Evolutionary conservation across 2,329 filamentous ascomycete genomes (phyloP).

Genomic region (Exophiala sp.): DNA sequence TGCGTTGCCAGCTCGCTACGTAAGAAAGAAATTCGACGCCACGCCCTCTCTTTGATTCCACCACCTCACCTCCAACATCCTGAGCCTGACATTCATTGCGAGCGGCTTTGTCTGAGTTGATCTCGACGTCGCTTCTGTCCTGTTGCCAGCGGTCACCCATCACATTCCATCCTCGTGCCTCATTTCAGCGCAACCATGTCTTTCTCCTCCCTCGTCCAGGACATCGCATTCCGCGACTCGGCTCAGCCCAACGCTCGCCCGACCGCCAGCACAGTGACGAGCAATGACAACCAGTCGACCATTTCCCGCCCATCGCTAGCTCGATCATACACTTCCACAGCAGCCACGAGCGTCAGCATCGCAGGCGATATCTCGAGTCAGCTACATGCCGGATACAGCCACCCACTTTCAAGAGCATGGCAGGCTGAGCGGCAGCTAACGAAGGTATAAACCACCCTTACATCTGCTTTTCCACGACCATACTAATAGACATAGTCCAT

Average conservation of each 20-base stretch:
- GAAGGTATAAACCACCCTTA: conserved; percentile 55
- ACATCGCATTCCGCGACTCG: conserved; percentile 45
- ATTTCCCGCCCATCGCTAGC: conserved; percentile 39
- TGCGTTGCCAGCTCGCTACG: too few relatives aligned
- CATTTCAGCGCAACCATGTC: conserved; percentile 38
- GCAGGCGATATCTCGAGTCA: conserved; percentile 73
- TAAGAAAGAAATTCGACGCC: too few relatives aligned
- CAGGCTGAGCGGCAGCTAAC: conserved; percentile 81
- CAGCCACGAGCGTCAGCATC: conserved; percentile 51
- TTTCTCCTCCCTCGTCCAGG: conserved; percentile 50
- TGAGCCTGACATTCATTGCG: not conserved
- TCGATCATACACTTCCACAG: conserved; percentile 46
- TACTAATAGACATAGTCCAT: conserved; percentile 64
- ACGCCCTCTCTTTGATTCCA: too few relatives aligned
- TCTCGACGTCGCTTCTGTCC: not conserved
- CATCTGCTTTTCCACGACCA: not conserved
- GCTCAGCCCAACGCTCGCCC: conserved; percentile 22
- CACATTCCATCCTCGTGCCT: not conserved
- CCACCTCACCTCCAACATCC: not conserved
- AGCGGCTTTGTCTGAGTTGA: not conserved
- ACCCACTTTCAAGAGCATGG: conserved; percentile 75
- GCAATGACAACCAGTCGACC: conserved; percentile 40
- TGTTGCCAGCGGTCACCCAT: not conserved
- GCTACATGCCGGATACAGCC: conserved; percentile 77
- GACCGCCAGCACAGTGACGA: conserved; percentile 19